Base-by-base conservation (phyloP, 305 asterid species). In the Fraxinus floribunda region DNA sequence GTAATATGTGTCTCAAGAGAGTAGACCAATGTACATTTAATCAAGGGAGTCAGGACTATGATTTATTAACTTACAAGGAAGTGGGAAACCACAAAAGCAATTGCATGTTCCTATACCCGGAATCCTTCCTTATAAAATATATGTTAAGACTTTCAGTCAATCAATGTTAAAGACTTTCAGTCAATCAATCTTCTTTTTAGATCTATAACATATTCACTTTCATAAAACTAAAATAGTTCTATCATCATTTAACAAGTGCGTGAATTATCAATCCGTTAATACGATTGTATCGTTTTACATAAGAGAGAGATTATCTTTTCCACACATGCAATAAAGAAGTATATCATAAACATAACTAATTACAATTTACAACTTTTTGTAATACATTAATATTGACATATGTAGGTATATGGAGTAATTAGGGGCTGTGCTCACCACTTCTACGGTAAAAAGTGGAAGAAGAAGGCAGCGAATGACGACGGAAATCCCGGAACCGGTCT, bases 401-500 rank as follows among this genome's bases (percentile, higher is more conserved):
- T 66, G 73, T 24, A 10, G 10, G 36, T 3, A 24, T 5, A 11
- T 1, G 10, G 8, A 26, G 74, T 24, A 66, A 66, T 24, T 66
- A 11, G 35, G 74, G 18, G 74, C 18, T 26, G 74, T 26, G 35
- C 74, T 66, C 74, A 94, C 98, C 98, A 86, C 80, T 89, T 88
- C 92, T 94, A 16, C 97, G 96, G 88, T 95, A 91, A 79, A 94
- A 92, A 13, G 89, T 83, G 79, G 97, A 78, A 75, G 98, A 85
- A 39, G 97, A 88, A 79, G 94, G 93, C 80, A 94, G 85, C 70
- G 97, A 76, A 22, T 86, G 92, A 74, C 89, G 88, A 52, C 97
- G 95, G 81, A 95, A 94, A 81, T 89, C 91, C 49, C 92, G 89
- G 82, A 92, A 91, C 18, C 93, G 93, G 29, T 92, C 86, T 78